These are phyloP conservation scores for Marasmius tenuissimus DNA, from an alignment of 1,284 basidiomycete genomes.

Conservation along the genomic window DNA sequence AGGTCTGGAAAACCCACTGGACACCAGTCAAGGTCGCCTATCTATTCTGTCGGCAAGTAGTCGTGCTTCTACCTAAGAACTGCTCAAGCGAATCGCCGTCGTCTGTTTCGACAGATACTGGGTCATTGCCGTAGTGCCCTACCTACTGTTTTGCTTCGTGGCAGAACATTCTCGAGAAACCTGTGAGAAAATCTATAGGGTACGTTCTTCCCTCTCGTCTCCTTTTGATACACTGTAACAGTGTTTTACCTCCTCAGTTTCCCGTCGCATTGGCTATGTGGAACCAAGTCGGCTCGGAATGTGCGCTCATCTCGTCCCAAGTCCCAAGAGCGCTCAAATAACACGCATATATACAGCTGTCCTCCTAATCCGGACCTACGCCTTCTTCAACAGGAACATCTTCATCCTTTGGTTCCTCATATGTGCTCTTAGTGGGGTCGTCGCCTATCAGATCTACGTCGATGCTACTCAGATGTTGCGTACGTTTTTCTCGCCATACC, in stretches of 20 bases:
- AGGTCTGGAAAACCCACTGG: slow-evolving; percentile 82
- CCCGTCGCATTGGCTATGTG: slow-evolving; percentile 79
- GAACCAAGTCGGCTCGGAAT: slow-evolving; percentile 81
- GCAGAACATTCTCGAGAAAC: slow-evolving; percentile 58
- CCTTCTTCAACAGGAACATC: slow-evolving; percentile 76
- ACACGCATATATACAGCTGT: slow-evolving; percentile 47
- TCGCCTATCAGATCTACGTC: slow-evolving; percentile 78
- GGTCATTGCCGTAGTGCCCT: slow-evolving; percentile 75
- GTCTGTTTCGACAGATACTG: slow-evolving; percentile 53
- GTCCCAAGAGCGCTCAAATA: slow-evolving; percentile 5
- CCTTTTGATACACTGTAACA: slow-evolving; percentile 3
- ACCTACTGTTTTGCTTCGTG: slow-evolving; percentile 71
- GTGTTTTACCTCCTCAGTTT: slow-evolving; percentile 42
- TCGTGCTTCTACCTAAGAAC: slow-evolving; percentile 13
- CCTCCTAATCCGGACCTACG: slow-evolving; percentile 77
- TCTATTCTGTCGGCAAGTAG: slow-evolving; percentile 71
- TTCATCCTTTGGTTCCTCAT: slow-evolving; percentile 63
- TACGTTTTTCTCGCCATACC: slow-evolving; percentile 33
- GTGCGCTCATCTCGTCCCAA: slow-evolving; percentile 33
- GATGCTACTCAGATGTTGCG: slow-evolving; percentile 73
- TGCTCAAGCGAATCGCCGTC: slow-evolving; percentile 14
- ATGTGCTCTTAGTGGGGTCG: slow-evolving; percentile 62
- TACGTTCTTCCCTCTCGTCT: slow-evolving; percentile 21
- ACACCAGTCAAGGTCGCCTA: slow-evolving; percentile 78
- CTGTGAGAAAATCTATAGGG: slow-evolving; percentile 69